A percentile compares a stretch with the other conserved stretches of the same genome.
These are phyloP conservation scores for Clarireedia homoeocarpa DNA, from an alignment of 2,329 filamentous ascomycete genomes.

Conservation along the genomic window DNA sequence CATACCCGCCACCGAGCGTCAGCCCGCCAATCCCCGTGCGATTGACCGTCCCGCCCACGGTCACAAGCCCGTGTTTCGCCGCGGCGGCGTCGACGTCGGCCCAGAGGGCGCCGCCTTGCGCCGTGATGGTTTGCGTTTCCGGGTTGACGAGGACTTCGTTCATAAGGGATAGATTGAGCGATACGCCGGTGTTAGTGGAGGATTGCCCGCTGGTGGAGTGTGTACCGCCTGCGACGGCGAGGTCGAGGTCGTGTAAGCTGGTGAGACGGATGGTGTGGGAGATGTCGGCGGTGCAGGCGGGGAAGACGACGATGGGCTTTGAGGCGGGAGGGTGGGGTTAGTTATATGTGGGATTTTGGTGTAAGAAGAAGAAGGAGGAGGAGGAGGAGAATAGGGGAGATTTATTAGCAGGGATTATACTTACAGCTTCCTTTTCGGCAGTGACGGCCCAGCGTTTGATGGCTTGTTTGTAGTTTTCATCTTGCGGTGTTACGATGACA, in stretches of 20 bases:
- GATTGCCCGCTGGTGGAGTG: constrained; percentile 13
- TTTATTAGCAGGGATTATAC: not conserved
- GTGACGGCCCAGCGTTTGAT: constrained; percentile 14
- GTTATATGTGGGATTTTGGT: too few relatives aligned
- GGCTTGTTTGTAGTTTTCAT: constrained; percentile 10
- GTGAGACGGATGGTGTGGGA: constrained; percentile 7
- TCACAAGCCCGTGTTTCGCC: constrained; percentile 4
- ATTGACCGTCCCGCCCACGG: not conserved
- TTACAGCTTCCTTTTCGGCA: constrained; percentile 13
- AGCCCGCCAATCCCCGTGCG: constrained; percentile 10
- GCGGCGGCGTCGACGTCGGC: constrained; percentile 10
- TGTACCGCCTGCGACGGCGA: constrained; percentile 8
- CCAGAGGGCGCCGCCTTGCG: constrained; percentile 13
- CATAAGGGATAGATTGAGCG: constrained; percentile 11
- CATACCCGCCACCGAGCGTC: constrained; percentile 33
- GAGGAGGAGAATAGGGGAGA: not conserved
- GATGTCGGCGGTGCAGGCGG: constrained; percentile 10
- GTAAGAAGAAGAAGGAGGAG: not conserved
- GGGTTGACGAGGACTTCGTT: constrained; percentile 9
- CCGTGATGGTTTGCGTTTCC: constrained; percentile 7
- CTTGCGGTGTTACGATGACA: not conserved
- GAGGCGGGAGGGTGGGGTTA: not conserved
- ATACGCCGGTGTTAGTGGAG: constrained; percentile 7
- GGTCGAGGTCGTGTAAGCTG: constrained; percentile 2
- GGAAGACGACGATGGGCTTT: constrained; percentile 7